phyloP scores from a whole-genome alignment of 1,284 basidiomycete genomes.

The Chalciporus sp. region DNA sequence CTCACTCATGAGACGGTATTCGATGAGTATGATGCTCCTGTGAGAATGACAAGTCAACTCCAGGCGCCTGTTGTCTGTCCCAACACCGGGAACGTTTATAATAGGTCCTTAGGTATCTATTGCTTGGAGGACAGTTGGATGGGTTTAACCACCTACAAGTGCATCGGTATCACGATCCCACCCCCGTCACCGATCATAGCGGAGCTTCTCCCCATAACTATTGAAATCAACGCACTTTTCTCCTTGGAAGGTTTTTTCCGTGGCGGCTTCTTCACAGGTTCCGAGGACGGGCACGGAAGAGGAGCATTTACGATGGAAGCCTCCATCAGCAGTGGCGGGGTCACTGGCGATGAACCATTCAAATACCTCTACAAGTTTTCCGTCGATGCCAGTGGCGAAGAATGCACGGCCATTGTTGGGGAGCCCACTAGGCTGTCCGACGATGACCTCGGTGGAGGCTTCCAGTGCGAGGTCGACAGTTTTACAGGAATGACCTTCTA shows the following conservation, averaged over 20 bases:
- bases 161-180: slow-evolving; percentile 21
- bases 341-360: too few relatives aligned
- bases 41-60: too few relatives aligned
- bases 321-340: too few relatives aligned
- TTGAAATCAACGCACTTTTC: too few relatives aligned
- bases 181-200: background rate
- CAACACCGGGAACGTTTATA: slow-evolving; percentile 11
- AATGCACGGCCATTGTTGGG: slow-evolving; percentile 15
- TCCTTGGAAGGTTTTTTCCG: too few relatives aligned
- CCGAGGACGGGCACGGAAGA: too few relatives aligned
- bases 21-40: too few relatives aligned
- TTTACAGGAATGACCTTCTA: slow-evolving; percentile 17
- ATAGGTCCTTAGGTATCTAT: slow-evolving; percentile 13
- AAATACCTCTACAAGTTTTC: slow-evolving; percentile 11
- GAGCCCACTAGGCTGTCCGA: background rate
- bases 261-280: too few relatives aligned
- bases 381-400: slow-evolving; percentile 21
- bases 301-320: too few relatives aligned
- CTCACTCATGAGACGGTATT: slow-evolving; percentile 22
- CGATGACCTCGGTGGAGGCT: slow-evolving; percentile 13
- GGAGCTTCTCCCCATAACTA: slow-evolving; percentile 13
- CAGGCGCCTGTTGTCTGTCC: slow-evolving; percentile 14
- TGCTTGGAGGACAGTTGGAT: too few relatives aligned
- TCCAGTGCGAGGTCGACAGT: too few relatives aligned
- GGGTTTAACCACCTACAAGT: slow-evolving; percentile 9